Conservation (phyloP, 805 yeast species). For the Saccharomycopsis synnaedendra region DNA sequence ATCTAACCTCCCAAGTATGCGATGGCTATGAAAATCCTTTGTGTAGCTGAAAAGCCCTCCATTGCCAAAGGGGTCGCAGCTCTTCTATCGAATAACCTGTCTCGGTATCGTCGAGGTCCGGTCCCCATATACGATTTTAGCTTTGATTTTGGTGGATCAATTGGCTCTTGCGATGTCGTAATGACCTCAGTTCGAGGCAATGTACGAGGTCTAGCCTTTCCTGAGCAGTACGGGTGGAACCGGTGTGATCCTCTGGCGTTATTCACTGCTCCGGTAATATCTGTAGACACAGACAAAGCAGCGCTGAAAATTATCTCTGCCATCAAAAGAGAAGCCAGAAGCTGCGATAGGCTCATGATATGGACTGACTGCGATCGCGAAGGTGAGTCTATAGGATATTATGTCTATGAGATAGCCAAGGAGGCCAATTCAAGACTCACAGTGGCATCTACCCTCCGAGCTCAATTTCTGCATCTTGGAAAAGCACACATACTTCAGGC, state of each 20-base stretch:
- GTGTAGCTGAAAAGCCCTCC: slow-evolving; percentile 96
- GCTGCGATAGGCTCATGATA: slow-evolving; percentile 59
- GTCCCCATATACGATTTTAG: slow-evolving; percentile 72
- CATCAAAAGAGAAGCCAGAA: slow-evolving; percentile 52
- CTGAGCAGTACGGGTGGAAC: slow-evolving; percentile 54
- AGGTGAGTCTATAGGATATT: slow-evolving; percentile 88
- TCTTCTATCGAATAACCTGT: slow-evolving; percentile 38
- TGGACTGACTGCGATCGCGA: slow-evolving; percentile 99
- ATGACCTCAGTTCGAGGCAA: slow-evolving; percentile 73
- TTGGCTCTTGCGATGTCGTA: slow-evolving; percentile 65
- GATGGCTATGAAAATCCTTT: slow-evolving; percentile 62
- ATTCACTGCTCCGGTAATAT: slow-evolving; percentile 59
- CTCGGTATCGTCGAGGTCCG: too few species aligned
- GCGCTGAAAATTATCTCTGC: slow-evolving; percentile 46
- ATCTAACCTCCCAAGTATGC: background rate
- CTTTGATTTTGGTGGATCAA: slow-evolving; percentile 46
- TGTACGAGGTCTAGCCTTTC: slow-evolving; percentile 62
- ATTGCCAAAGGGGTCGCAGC: slow-evolving; percentile 72
- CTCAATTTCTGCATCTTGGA: slow-evolving; percentile 82
- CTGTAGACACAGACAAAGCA: slow-evolving; percentile 27
- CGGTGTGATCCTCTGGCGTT: slow-evolving; percentile 50
- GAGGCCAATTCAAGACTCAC: slow-evolving; percentile 35
- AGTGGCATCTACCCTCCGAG: slow-evolving; percentile 49
- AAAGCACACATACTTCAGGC: slow-evolving; percentile 62
- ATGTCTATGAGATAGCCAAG: slow-evolving; percentile 61